phyloP scores from a whole-genome alignment of 2,329 filamentous ascomycete genomes.

The Colletotrichum sidae region DNA sequence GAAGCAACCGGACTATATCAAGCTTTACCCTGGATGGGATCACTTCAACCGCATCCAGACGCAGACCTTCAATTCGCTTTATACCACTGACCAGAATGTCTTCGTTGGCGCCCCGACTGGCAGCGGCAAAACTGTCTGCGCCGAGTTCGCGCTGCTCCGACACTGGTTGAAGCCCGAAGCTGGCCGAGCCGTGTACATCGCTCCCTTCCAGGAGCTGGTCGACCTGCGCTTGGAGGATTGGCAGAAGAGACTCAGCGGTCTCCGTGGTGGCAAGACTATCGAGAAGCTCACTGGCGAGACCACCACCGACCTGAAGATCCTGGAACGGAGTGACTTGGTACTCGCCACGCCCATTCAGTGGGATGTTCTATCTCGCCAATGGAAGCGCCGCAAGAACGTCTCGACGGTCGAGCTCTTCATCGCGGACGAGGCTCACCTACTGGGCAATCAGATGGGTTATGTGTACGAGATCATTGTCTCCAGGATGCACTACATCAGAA shows the following conservation, averaged over 20 bases:
- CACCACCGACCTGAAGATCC: conserved; percentile 86
- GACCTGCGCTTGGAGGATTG: conserved; percentile 86
- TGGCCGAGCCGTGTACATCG: conserved; percentile 91
- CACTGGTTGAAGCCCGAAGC: conserved; percentile 80
- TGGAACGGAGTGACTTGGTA: conserved; percentile 89
- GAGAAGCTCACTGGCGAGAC: conserved; percentile 95
- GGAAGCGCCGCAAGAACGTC: conserved; percentile 96
- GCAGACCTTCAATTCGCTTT: conserved; percentile 95
- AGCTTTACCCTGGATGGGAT: conserved; percentile 84
- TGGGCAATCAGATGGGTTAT: conserved; percentile 87
- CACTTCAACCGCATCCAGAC: conserved; percentile 98
- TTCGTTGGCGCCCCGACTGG: conserved; percentile 93
- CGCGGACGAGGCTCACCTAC: conserved; percentile 93
- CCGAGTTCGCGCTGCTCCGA: conserved; percentile 90
- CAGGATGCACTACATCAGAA: conserved; percentile 94
- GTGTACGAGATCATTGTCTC: conserved; percentile 98
- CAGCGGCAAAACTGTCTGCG: conserved; percentile 96
- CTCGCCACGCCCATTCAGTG: conserved; percentile 94
- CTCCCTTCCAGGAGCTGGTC: conserved; percentile 93
- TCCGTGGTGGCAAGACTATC: conserved; percentile 88
- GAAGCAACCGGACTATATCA: conserved; percentile 85
- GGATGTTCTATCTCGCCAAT: conserved; percentile 95
- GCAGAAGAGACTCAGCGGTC: conserved; percentile 77
- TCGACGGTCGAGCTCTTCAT: conserved; percentile 92
- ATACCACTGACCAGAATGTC: conserved; percentile 91